phyloP scores from a whole-genome alignment of 768 basidiomycete genomes.

The Rhizopogon roseolus region DNA sequence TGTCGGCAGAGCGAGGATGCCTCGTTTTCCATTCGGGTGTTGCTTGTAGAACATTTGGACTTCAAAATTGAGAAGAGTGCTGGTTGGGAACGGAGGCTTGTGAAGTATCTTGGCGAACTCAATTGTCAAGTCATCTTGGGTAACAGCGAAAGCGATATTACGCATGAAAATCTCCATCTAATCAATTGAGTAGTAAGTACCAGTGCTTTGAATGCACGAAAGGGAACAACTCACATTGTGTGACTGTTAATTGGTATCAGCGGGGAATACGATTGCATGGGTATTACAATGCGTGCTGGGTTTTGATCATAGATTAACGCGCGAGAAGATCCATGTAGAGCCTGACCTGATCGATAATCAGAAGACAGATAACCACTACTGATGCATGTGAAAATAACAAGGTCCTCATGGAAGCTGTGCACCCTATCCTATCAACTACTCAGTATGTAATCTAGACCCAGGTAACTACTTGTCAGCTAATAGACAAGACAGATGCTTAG shows the following conservation, averaged over 20 bases:
- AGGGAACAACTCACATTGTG: constrained; percentile 14
- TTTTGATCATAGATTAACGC: not conserved
- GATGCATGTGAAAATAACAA: not conserved
- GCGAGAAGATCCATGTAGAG: not conserved
- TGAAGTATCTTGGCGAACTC: constrained; percentile 29
- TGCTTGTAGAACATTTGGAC: constrained; percentile 22
- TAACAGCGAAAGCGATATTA: constrained; percentile 22
- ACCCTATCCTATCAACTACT: not conserved
- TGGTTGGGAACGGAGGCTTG: constrained; percentile 25
- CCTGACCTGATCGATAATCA: not conserved
- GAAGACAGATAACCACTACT: constrained; percentile 6
- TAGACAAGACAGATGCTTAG: constrained; percentile 16
- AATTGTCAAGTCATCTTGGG: constrained; percentile 25
- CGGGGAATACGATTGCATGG: not conserved
- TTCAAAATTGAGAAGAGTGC: constrained; percentile 28
- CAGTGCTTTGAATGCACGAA: not conserved
- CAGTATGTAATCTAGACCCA: not conserved
- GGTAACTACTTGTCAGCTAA: not conserved
- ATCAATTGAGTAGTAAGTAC: not conserved
- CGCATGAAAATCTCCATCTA: constrained; percentile 33
- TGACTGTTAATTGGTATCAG: constrained; percentile 1
- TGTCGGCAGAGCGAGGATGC: constrained; percentile 28
- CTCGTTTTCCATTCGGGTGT: constrained; percentile 17
- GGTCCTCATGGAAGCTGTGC: not conserved
- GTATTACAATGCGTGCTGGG: not conserved